These are phyloP conservation scores for Aspergillus steynii DNA, from an alignment of 495 filamentous ascomycete genomes.

Conservation along the genomic window DNA sequence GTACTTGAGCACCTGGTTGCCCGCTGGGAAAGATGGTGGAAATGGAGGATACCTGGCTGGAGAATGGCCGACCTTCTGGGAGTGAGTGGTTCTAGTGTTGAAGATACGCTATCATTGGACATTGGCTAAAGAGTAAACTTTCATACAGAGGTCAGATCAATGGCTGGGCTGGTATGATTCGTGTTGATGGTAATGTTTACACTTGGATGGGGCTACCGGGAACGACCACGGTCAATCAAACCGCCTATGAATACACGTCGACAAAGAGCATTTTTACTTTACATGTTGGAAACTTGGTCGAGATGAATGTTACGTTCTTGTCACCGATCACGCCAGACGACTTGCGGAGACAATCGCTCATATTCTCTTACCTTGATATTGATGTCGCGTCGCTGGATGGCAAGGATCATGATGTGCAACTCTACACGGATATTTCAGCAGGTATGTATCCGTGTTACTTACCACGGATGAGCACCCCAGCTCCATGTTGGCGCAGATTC, in stretches of 20 bases:
- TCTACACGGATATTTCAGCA: constrained; percentile 62
- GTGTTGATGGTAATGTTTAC: constrained; percentile 55
- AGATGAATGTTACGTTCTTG: constrained; percentile 58
- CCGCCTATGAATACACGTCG: constrained; percentile 56
- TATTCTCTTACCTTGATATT: constrained; percentile 58
- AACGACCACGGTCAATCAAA: constrained; percentile 47
- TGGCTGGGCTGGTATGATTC: constrained; percentile 58
- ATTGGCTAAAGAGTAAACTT: not conserved
- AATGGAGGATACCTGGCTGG: constrained; percentile 61
- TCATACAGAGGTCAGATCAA: constrained; percentile 45
- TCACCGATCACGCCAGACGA: constrained; percentile 59
- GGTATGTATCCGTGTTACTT: constrained; percentile 37
- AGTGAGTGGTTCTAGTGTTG: constrained; percentile 36
- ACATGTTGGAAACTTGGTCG: constrained; percentile 44
- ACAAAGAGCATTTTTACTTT: constrained; percentile 59
- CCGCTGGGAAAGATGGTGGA: constrained; percentile 52
- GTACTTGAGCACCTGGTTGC: constrained; percentile 57
- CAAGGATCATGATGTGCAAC: constrained; percentile 51
- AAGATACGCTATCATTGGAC: not conserved
- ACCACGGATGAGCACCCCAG: not conserved
- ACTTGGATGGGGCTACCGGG: constrained; percentile 57
- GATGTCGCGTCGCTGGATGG: constrained; percentile 55
- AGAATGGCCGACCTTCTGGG: constrained; percentile 58
- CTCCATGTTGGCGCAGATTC: not conserved
- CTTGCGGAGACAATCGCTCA: constrained; percentile 53